These are phyloP conservation scores for Vanrija sp. DNA, from an alignment of 1,284 basidiomycete genomes.

Conservation along the genomic window DNA sequence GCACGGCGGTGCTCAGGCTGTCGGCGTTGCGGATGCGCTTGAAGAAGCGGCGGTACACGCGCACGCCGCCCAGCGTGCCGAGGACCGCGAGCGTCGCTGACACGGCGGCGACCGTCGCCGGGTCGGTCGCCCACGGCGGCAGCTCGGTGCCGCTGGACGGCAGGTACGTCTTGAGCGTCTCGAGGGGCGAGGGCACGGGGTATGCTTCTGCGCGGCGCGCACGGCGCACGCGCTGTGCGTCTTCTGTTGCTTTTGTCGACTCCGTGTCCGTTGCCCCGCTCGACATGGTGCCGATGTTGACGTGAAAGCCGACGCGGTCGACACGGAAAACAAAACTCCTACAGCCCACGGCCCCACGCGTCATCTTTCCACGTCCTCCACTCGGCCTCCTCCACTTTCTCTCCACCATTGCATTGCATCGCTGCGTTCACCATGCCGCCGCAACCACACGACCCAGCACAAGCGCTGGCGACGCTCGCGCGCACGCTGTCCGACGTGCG, in stretches of 20 bases:
- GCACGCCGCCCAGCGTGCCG: slow-evolving; percentile 49
- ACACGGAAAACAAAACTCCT: too few species aligned
- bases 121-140: slow-evolving; percentile 22
- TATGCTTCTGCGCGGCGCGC: background rate
- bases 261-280: too few species aligned
- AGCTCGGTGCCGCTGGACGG: background rate
- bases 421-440: background rate
- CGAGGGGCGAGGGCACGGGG: background rate
- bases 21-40: slow-evolving; percentile 60
- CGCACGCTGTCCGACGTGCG: slow-evolving; percentile 62
- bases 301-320: too few species aligned
- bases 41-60: slow-evolving; percentile 58
- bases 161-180: background rate
- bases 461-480: slow-evolving; percentile 45
- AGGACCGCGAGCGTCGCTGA: slow-evolving; percentile 40
- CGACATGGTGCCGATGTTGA: too few species aligned
- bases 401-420: background rate
- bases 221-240: too few species aligned
- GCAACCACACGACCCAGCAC: background rate
- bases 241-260: too few species aligned
- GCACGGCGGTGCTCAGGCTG: slow-evolving; percentile 60
- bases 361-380: too few species aligned
- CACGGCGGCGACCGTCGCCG: slow-evolving; percentile 30
- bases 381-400: background rate
- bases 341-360: too few species aligned